Evolutionary conservation across 108 stramenopile genomes (phyloP), one percentile per base, ranked within the genome.

Genomic region (Fragilaria crotonensis): DNA sequence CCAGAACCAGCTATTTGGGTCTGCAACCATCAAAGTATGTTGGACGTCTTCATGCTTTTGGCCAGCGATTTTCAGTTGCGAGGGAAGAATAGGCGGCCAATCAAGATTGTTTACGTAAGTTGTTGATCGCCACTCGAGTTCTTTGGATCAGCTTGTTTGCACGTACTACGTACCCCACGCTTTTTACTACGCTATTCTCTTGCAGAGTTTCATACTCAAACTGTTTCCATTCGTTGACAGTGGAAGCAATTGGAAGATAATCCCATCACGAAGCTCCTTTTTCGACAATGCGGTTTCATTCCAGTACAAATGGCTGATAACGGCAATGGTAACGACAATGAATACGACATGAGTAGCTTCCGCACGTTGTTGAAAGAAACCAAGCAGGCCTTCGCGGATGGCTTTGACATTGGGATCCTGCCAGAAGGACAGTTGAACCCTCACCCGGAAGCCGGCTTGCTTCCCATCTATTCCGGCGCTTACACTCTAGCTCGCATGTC

Each of bases 381-480:
- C 36, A 82, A 89, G 47, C 63, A 68, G 41, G 85, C 85, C 3
- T 81, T 93, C 47, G 64, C 54, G 9, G 84, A 88, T 28, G 90
- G 90, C 0, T 93, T 86, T 61, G 90, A 93, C 62, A 75, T 93
- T 57, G 77, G 83, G 1, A 79, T 93, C 30, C 48, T 89, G 30
- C 90, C 90, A 0, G 90, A 93, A 62, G 90, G 90, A 31, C 90
- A 93, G 61, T 63, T 87, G 41, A 93, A 93, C 65, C 90, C 90
- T 0, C 64, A 60, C 14, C 90, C 90, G 5, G 80, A 84, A 55
- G 54, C 76, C 14, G 83, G 85, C 7, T 54, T 89, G 21, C 67
- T 80, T 48, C 83, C 83, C 21, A 59, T 84, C 19, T 87, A 82
- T 55, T 59, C 79, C 5, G 87, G 87, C 23, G 87, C 90, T 27